These are phyloP conservation scores for Backusella circina DNA, from an alignment of 192 early-diverging fungal species.

Conservation along the genomic window DNA sequence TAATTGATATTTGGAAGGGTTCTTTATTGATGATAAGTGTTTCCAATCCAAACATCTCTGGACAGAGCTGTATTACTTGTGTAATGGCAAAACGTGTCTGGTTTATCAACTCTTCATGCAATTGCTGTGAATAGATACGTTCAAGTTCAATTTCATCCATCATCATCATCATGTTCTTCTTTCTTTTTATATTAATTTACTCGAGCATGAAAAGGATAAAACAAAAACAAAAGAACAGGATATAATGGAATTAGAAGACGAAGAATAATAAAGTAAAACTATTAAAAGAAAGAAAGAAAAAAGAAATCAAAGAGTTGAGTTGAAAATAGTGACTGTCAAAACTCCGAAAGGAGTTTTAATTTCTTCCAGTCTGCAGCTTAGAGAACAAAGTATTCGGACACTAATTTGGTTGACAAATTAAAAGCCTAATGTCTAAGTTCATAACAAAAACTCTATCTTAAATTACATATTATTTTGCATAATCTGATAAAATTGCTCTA, in stretches of 20 bases:
- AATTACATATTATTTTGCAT: too few species aligned
- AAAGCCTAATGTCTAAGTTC: too few species aligned
- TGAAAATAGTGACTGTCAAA: neutral
- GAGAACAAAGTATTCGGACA: too few species aligned
- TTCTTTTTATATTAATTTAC: neutral
- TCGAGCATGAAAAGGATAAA: neutral
- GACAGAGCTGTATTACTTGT: slow-evolving; percentile 13
- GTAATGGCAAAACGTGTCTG: slow-evolving; percentile 12
- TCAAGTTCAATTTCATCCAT: slow-evolving; percentile 25
- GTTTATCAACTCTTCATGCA: slow-evolving; percentile 18
- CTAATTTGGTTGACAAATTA: too few species aligned
- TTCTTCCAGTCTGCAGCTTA: too few species aligned
- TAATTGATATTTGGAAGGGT: neutral
- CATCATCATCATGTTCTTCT: neutral
- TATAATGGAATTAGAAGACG: neutral
- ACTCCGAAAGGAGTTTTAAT: too few species aligned
- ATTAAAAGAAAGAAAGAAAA: neutral
- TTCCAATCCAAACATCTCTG: slow-evolving; percentile 25
- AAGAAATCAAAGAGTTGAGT: neutral
- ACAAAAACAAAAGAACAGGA: neutral
- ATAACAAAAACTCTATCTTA: too few species aligned
- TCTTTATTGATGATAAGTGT: neutral
- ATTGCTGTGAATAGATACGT: slow-evolving; percentile 16
- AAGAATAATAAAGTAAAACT: neutral
- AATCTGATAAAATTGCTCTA: too few species aligned